Percentiles rank a stretch among this genome's conserved stretches.
Evolutionary conservation across 371 early-diverging fungal genomes (phyloP).

Genomic region (Agmasoma carcini): DNA sequence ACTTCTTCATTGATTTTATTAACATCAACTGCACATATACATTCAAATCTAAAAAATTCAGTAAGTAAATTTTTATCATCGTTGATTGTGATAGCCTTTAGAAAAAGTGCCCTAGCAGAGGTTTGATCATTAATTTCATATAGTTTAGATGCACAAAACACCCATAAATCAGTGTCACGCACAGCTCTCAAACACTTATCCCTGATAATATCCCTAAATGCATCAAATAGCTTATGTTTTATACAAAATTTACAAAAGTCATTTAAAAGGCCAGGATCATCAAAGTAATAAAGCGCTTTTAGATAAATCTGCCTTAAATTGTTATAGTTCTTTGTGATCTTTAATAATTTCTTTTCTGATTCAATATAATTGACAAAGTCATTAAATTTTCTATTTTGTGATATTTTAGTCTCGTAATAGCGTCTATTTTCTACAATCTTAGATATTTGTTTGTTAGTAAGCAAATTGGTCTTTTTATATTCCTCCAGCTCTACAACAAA

Average conservation of each 20-base stretch:
- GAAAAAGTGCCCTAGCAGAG: slow-evolving; percentile 21
- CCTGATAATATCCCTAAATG: slow-evolving; percentile 30
- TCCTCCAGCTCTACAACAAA: slow-evolving; percentile 40
- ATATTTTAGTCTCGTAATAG: slow-evolving; percentile 26
- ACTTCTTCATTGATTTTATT: slow-evolving; percentile 1
- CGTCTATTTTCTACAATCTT: slow-evolving; percentile 27
- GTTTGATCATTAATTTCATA: slow-evolving; percentile 33
- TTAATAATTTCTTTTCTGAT: slow-evolving; percentile 28
- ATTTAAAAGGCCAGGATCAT: slow-evolving; percentile 21
- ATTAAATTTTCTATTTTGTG: slow-evolving; percentile 25
- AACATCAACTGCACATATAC: slow-evolving; percentile 10
- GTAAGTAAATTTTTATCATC: slow-evolving; percentile 10
- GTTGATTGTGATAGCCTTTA: slow-evolving; percentile 26
- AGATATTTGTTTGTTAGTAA: slow-evolving; percentile 21
- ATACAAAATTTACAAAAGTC: slow-evolving; percentile 28
- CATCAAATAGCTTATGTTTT: slow-evolving; percentile 13
- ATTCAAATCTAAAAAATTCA: slow-evolving; percentile 43
- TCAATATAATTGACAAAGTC: slow-evolving; percentile 39
- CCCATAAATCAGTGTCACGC: slow-evolving; percentile 34
- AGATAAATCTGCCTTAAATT: slow-evolving; percentile 30
- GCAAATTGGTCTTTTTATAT: slow-evolving; percentile 28
- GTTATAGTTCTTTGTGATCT: slow-evolving; percentile 30
- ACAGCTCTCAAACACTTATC: slow-evolving; percentile 21
- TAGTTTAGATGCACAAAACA: slow-evolving; percentile 30
- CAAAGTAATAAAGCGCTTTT: slow-evolving; percentile 23